These are phyloP conservation scores for Debaryomyces sp. DNA, from an alignment of 1,139 yeast species.

Conservation along the genomic window DNA sequence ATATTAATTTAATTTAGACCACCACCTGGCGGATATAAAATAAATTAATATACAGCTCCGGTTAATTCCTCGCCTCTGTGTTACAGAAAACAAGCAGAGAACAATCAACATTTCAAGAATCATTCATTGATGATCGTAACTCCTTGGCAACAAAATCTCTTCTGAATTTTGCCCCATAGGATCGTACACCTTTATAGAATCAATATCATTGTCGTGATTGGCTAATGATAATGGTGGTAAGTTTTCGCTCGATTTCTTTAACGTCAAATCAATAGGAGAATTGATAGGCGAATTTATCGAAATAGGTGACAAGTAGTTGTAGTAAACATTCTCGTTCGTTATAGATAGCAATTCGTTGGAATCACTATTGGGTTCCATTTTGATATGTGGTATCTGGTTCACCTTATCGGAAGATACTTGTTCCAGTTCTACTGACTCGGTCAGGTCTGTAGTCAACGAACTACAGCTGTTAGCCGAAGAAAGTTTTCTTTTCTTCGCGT, in stretches of 20 bases:
- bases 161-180: slow-evolving; percentile 55
- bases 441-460: slow-evolving; percentile 3
- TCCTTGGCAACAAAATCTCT: slow-evolving; percentile 44
- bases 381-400: slow-evolving; percentile 8
- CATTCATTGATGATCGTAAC: slow-evolving; percentile 11
- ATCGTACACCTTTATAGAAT: slow-evolving; percentile 30
- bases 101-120: slow-evolving; percentile 21
- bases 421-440: slow-evolving; percentile 3
- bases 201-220: slow-evolving; percentile 15
- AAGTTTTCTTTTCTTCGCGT: slow-evolving; percentile 13
- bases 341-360: slow-evolving; percentile 16
- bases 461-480: slow-evolving; percentile 1
- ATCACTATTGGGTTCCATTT: slow-evolving; percentile 14
- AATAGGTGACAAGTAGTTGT: slow-evolving; percentile 47
- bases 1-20: slow-evolving; percentile 23
- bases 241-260: slow-evolving; percentile 24
- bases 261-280: slow-evolving; percentile 46
- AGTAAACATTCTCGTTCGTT: slow-evolving; percentile 21
- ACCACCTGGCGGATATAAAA: slow-evolving; percentile 18
- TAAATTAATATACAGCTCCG: slow-evolving; percentile 28
- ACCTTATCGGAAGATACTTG: slow-evolving; percentile 1
- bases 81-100: slow-evolving; percentile 38
- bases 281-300: slow-evolving; percentile 46
- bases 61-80: not conserved
- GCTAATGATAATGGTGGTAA: slow-evolving; percentile 15